These are phyloP conservation scores for Pleurostoma richardsiae DNA, from an alignment of 2,329 filamentous ascomycete genomes.

Conservation along the genomic window DNA sequence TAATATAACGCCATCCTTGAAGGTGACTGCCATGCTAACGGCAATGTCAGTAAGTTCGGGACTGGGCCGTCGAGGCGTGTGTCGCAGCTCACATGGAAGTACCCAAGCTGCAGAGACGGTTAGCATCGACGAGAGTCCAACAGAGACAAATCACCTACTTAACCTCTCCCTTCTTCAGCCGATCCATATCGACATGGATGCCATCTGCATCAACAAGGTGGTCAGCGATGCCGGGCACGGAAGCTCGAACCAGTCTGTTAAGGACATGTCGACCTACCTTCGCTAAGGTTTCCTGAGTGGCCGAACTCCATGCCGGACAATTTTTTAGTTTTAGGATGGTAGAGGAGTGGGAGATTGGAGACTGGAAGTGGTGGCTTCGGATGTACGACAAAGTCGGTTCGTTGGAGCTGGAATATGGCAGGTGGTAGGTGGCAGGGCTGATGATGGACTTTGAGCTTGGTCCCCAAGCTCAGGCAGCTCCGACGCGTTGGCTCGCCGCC, in stretches of 20 bases:
- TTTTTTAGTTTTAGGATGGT: neutral
- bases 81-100: constrained; percentile 75
- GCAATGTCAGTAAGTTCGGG: constrained; percentile 19
- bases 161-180: constrained; percentile 97
- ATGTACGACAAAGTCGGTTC: constrained; percentile 3
- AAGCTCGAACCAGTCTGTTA: too few species aligned
- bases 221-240: too few species aligned
- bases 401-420: too few species aligned
- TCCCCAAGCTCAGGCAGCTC: constrained; percentile 39
- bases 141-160: constrained; percentile 61
- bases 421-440: constrained; percentile 16
- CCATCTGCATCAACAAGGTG: constrained; percentile 62
- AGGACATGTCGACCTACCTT: constrained; percentile 40
- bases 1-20: constrained; percentile 96
- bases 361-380: neutral
- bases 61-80: constrained; percentile 11
- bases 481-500: constrained; percentile 29
- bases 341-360: neutral
- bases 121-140: constrained; percentile 14
- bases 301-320: constrained; percentile 55
- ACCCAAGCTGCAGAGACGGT: constrained; percentile 63
- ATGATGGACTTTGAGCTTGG: constrained; percentile 19
- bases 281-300: constrained; percentile 55
- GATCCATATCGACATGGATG: constrained; percentile 98
- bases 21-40: constrained; percentile 92